Base-by-base conservation (phyloP, 805 yeast species). In the Priceomyces castillae region DNA sequence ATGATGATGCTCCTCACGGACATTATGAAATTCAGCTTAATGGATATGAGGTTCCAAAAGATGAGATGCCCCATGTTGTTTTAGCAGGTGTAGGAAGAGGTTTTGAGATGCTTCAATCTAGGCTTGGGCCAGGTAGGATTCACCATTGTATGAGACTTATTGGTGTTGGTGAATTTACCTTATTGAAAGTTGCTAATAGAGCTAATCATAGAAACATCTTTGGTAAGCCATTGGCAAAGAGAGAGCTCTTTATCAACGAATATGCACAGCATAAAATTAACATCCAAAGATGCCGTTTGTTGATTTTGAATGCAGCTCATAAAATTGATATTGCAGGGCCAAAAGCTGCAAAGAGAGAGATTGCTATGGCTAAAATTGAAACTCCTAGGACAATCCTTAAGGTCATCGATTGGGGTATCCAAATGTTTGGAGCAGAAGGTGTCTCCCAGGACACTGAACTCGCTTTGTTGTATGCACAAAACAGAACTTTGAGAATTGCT, bases 1-100 rank as follows among this genome's bases (percentile, higher is more conserved):
- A 71, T 49, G 86, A 81, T 53, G 86, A 81, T 54, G 84, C 85
- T 20, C 86, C 86, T 3, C 86, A 81, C 56, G 86, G 86, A n/a
- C 86, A 81, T 54, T 76, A 77, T 64, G 85, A 81, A 56, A 70
- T 81, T 42, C 66, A 59, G 39, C 81, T 81, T 57, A 60, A 67
- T 26, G 64, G 76, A 53, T 74, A 68, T 47, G 77, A 69, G 41
- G 70, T 81, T 7, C 74, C 79, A 3, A 52, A 48, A 16, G 73
- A 69, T 7, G 68, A 73, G 41, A 74, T 68, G 58, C 56, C 63
- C n/a, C 64, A 78, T 43, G 53, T 46, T 17, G 54, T 76, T 1
- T 62, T 74, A 43, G 74, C 73, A 7, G 69, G 62, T 20, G 58
- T 43, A 12, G 85, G 86, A 20, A 70, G 73, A 43, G 87, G 86